Evolutionary conservation across 495 filamentous ascomycete genomes (phyloP).

Genomic region (Hypoxylon lenormandii): DNA sequence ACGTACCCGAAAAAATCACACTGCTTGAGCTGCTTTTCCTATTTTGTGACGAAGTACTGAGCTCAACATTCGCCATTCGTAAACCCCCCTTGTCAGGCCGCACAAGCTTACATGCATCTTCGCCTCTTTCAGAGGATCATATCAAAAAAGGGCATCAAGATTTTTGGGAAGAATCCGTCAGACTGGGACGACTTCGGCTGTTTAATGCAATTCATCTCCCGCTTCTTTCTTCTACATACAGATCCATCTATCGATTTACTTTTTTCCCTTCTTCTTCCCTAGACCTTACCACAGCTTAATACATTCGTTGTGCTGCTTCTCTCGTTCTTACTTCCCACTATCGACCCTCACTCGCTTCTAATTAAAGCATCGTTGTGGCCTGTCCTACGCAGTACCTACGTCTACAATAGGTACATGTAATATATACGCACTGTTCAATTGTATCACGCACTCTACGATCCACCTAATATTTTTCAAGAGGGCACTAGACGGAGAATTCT

Average conservation of each 20-base stretch:
- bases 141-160: constrained; percentile 25
- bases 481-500: background rate
- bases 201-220: constrained; percentile 34
- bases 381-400: constrained; percentile 6
- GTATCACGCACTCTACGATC: constrained; percentile 27
- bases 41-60: constrained; percentile 4
- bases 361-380: constrained; percentile 9
- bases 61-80: constrained; percentile 26
- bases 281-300: background rate
- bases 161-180: constrained; percentile 28
- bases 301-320: background rate
- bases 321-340: constrained; percentile 3
- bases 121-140: constrained; percentile 28
- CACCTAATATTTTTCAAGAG: constrained; percentile 8
- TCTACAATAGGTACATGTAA: constrained; percentile 8
- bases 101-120: constrained; percentile 47
- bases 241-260: constrained; percentile 14
- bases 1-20: background rate
- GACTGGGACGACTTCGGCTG: constrained; percentile 31
- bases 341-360: constrained; percentile 25
- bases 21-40: background rate
- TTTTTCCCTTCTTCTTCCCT: background rate
- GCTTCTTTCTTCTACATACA: constrained; percentile 4
- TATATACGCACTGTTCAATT: constrained; percentile 3
- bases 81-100: constrained; percentile 42